phyloP scores from a whole-genome alignment of 768 basidiomycete species.

The Leccinum subtestaceum region DNA sequence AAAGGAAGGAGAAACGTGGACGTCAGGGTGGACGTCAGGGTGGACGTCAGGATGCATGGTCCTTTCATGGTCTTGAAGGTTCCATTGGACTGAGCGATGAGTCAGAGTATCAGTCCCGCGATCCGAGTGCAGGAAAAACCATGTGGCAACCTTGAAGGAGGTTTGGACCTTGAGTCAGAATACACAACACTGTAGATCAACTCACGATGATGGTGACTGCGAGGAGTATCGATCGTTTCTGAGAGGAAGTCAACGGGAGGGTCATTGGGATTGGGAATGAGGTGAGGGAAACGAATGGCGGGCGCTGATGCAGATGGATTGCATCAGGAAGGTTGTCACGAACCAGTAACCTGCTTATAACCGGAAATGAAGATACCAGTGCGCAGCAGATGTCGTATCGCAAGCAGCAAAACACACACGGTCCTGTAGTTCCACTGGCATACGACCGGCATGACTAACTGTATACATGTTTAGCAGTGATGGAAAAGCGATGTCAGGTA shows the following conservation, averaged over 20 bases:
- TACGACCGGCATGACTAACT: neutral
- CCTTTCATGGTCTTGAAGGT: neutral
- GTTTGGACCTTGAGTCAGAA: neutral
- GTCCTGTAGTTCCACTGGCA: neutral
- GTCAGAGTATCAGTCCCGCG: neutral
- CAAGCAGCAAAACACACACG: neutral
- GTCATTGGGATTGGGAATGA: slow-evolving; percentile 12
- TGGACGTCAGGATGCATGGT: neutral
- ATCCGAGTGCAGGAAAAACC: slow-evolving; percentile 19
- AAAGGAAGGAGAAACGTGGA: neutral
- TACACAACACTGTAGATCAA: neutral
- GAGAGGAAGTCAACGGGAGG: slow-evolving; percentile 27
- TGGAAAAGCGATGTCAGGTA: neutral
- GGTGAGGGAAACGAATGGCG: neutral
- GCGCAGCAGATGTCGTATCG: neutral
- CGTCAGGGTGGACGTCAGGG: neutral
- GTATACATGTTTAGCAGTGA: neutral
- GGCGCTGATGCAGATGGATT: neutral
- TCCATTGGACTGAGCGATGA: slow-evolving; percentile 5
- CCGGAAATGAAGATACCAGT: neutral
- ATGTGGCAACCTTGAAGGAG: slow-evolving; percentile 17
- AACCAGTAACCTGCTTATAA: neutral
- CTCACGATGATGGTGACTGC: slow-evolving; percentile 28
- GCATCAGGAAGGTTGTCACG: neutral
- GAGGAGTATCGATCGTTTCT: slow-evolving; percentile 30